Evolutionary conservation across 2,329 filamentous ascomycete species (phyloP), one percentile per base, ranked within the genome.

Genomic region (Colletotrichum sublineola): DNA sequence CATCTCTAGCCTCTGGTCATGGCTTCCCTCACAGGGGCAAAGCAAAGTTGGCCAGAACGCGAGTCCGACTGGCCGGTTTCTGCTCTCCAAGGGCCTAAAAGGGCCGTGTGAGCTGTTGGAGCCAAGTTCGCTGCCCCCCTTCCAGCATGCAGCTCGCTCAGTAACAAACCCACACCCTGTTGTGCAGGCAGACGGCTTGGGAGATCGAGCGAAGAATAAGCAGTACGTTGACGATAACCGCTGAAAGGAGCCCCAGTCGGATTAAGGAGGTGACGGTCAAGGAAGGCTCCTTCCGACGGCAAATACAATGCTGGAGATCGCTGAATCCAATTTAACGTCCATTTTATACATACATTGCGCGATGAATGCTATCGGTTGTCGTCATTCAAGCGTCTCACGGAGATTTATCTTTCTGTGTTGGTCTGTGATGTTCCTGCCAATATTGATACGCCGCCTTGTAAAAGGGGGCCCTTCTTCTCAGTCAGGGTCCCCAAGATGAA

Each of bases 331-430:
- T 33, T 20, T 12, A 36, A n/a, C 36, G 48, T 11, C 40, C n/a
- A 33, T 36, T 24, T 24, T 24, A 24, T 24, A 24, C 31, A 18
- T 20, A 42, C 48, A 40, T n/a, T 36, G 44, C 44, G 18, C 42
- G 64, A 38, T 63, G 50, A 24, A 9, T 24, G 50, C n/a, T 33
- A 42, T 71, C 31, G 42, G 29, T n/a, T 42, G 42, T 71, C 40
- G 52, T 71, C 64, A 63, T 68, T 63, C 64, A n/a, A 58, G 48
- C 68, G 36, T 63, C 36, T 68, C 64, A 55, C 64, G 68, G 57
- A 68, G 52, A 68, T 50, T 66, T 57, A 48, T 15, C 40, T 58
- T 42, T n/a, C 58, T 53, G 56, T 53, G 33, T 53, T 40, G 56
- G 48, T 48, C 38, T 48, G 33, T 38, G 24, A 52, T 53, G n/a